These are phyloP conservation scores for Platismatia glauca DNA, from an alignment of 495 filamentous ascomycete species.

Conservation along the genomic window DNA sequence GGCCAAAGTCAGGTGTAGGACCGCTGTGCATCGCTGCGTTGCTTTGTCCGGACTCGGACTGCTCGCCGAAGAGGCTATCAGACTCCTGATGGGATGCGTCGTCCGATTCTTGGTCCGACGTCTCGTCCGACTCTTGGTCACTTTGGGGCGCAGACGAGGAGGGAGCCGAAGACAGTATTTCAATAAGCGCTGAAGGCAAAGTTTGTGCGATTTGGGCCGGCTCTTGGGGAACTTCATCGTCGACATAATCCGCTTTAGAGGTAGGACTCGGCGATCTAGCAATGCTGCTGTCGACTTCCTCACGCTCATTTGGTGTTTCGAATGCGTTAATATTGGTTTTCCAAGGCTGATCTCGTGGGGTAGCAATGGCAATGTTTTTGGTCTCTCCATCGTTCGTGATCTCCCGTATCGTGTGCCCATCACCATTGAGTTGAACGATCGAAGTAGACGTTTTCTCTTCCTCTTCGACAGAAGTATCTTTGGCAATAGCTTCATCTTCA, in stretches of 20 bases:
- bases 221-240: background rate
- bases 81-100: background rate
- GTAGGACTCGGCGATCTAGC: background rate
- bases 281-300: background rate
- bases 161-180: background rate
- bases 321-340: background rate
- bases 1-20: conserved; percentile 5
- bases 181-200: background rate
- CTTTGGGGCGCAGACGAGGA: background rate
- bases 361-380: background rate
- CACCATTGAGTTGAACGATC: background rate
- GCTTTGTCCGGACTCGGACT: background rate
- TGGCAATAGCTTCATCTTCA: background rate
- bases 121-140: background rate
- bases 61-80: background rate
- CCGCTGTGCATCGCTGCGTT: conserved; percentile 1
- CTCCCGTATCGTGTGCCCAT: background rate
- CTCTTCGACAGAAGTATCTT: background rate
- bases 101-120: background rate
- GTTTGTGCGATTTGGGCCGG: background rate
- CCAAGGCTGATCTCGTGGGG: background rate
- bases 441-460: background rate
- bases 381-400: background rate
- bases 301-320: background rate
- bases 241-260: background rate